These are phyloP conservation scores for Psophocarpus tetragonolobus DNA, from an alignment of 306 rosid genomes.

Conservation along the genomic window DNA sequence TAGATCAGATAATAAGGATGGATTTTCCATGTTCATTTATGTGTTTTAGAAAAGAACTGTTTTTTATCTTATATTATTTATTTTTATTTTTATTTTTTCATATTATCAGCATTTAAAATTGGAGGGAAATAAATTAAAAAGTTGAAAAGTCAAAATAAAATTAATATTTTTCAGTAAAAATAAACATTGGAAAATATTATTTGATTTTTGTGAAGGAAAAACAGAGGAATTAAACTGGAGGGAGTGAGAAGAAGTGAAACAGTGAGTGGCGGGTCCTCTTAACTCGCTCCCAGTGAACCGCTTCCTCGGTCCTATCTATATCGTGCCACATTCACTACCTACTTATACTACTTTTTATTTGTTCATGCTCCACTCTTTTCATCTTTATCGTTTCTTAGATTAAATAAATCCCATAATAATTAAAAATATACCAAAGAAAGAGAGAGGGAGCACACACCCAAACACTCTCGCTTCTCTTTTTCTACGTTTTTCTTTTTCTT, in stretches of 20 bases:
- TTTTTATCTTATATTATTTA: too few relatives aligned
- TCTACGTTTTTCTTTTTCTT: conserved; percentile 12
- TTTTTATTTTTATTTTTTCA: too few relatives aligned
- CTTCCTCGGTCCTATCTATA: conserved; percentile 36
- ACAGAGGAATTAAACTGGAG: neutral
- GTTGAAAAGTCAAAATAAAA: too few relatives aligned
- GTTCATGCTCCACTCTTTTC: neutral
- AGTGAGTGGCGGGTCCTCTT: conserved; percentile 3
- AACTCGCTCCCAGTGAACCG: conserved; percentile 20
- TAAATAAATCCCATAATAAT: neutral
- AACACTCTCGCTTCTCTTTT: neutral
- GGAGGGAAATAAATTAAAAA: too few relatives aligned
- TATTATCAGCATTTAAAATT: too few relatives aligned
- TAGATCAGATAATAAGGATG: too few relatives aligned
- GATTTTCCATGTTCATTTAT: too few relatives aligned
- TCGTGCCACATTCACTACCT: conserved; percentile 41
- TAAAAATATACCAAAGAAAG: neutral
- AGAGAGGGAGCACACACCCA: neutral
- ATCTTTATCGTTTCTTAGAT: neutral
- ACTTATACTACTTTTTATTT: conserved; percentile 23
- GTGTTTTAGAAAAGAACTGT: too few relatives aligned
- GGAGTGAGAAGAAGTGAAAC: neutral
- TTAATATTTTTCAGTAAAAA: too few relatives aligned
- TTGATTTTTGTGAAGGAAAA: too few relatives aligned
- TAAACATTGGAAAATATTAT: too few relatives aligned